phyloP scores from a whole-genome alignment of 805 yeast genomes.

The Pichia paraexigua region DNA sequence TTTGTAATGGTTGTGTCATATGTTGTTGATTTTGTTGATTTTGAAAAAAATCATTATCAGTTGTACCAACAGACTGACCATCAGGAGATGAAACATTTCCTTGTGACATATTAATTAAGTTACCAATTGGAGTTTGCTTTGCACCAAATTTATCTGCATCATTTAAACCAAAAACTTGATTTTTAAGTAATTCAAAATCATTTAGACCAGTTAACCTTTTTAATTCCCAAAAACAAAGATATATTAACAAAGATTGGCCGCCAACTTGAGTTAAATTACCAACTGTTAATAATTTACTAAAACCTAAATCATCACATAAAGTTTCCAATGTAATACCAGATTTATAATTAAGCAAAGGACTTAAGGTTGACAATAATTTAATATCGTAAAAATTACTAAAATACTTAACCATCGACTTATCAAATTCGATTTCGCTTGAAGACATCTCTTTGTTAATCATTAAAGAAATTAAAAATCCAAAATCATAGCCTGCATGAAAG shows the following conservation, averaged over 20 bases:
- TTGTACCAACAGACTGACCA: background rate
- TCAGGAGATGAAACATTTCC: background rate
- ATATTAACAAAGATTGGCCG: conserved; percentile 54
- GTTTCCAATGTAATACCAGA: conserved; percentile 40
- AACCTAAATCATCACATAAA: conserved; percentile 62
- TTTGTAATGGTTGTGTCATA: conserved; percentile 3
- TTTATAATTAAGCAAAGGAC: conserved; percentile 15
- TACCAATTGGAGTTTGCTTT: conserved; percentile 4
- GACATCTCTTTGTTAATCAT: conserved; percentile 75
- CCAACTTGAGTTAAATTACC: conserved; percentile 44
- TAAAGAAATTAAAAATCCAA: conserved; percentile 78
- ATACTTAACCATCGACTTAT: conserved; percentile 57
- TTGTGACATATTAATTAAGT: background rate
- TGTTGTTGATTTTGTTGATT: conserved; percentile 9
- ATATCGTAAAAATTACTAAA: conserved; percentile 84
- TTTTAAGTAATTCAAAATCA: conserved; percentile 16
- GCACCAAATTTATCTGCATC: conserved; percentile 13
- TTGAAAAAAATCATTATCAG: conserved; percentile 6
- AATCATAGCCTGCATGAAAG: conserved; percentile 90
- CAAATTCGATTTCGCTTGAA: conserved; percentile 67
- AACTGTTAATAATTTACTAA: conserved; percentile 49
- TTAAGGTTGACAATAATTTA: conserved; percentile 40
- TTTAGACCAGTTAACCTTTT: conserved; percentile 20
- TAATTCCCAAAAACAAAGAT: conserved; percentile 58
- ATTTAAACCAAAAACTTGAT: conserved; percentile 27